A percentile compares a stretch with the other conserved stretches of the same genome.
Evolutionary conservation across 495 filamentous ascomycete genomes (phyloP).

Genomic region (Echria macrotheca): DNA sequence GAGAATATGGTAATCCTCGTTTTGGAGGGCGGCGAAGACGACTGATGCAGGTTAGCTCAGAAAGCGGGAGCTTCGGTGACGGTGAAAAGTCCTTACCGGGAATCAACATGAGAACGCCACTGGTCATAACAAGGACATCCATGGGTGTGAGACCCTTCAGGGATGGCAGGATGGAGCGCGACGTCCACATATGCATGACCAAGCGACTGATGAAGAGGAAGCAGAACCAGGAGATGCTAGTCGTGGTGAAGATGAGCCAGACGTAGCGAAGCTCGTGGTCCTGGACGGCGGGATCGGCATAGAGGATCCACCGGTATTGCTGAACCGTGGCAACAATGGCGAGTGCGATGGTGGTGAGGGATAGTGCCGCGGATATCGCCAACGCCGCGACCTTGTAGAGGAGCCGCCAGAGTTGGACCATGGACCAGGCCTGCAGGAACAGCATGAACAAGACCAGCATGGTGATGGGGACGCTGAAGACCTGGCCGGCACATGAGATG

Average conservation of each 20-base stretch:
- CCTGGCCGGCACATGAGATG: slow-evolving; percentile 46
- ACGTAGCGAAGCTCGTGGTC: slow-evolving; percentile 45
- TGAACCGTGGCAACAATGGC: slow-evolving; percentile 53
- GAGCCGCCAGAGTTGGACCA: slow-evolving; percentile 45
- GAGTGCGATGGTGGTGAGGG: slow-evolving; percentile 53
- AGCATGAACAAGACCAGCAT: slow-evolving; percentile 60
- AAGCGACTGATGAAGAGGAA: slow-evolving; percentile 68
- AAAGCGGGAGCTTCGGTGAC: neutral
- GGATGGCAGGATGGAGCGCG: slow-evolving; percentile 26
- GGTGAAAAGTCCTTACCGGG: slow-evolving; percentile 53
- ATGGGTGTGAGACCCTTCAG: slow-evolving; percentile 27
- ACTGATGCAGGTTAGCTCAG: slow-evolving; percentile 33
- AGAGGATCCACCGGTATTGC: slow-evolving; percentile 50
- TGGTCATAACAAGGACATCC: slow-evolving; percentile 36
- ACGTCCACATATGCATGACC: slow-evolving; percentile 38
- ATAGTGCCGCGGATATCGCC: slow-evolving; percentile 45
- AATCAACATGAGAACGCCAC: slow-evolving; percentile 53
- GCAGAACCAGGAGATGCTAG: slow-evolving; percentile 71
- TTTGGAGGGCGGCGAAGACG: slow-evolving; percentile 65
- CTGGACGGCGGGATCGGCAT: slow-evolving; percentile 5
- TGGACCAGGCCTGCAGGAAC: slow-evolving; percentile 65
- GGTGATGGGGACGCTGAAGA: slow-evolving; percentile 54
- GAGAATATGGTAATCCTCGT: slow-evolving; percentile 29
- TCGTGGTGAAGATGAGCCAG: slow-evolving; percentile 51
- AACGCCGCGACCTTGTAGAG: slow-evolving; percentile 40